Conservation (phyloP, 345 rosid genomes). For the Adansonia digitata region DNA sequence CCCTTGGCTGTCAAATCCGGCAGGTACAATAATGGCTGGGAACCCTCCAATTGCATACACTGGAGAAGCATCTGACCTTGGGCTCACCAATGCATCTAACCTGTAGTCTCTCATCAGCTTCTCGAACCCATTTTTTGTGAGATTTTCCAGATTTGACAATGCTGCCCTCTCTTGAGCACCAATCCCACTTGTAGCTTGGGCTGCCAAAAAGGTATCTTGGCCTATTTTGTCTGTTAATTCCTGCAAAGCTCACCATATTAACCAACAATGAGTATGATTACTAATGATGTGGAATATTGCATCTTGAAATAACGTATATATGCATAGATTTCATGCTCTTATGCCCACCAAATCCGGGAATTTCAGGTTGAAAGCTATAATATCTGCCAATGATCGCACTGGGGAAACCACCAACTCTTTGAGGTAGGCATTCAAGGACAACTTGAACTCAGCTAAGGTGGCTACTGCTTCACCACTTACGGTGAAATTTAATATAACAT, state of each 20-base stretch:
- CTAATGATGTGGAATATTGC: not conserved
- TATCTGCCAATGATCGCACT: conserved; percentile 53
- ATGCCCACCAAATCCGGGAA: conserved; percentile 35
- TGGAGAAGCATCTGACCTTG: conserved; percentile 4
- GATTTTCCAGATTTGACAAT: conserved; percentile 19
- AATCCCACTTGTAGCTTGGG: conserved; percentile 40
- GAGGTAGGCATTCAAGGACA: conserved; percentile 45
- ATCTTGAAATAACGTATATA: too few relatives aligned
- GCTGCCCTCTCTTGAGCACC: conserved; percentile 27
- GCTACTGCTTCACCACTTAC: conserved; percentile 36
- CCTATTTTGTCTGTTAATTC: conserved; percentile 46
- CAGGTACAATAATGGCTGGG: conserved; percentile 67
- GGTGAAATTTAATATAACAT: conserved; percentile 11
- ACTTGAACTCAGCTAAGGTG: conserved; percentile 50
- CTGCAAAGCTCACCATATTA: conserved; percentile 23
- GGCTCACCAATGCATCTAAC: conserved; percentile 53
- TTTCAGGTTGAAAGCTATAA: conserved; percentile 47
- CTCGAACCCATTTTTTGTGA: conserved; percentile 45
- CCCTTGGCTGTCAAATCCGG: conserved; percentile 46
- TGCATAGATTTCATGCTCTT: not conserved
- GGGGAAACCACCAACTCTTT: conserved; percentile 39
- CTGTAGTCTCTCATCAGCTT: conserved; percentile 42
- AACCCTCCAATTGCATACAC: conserved; percentile 64
- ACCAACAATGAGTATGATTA: not conserved
- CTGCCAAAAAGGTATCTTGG: conserved; percentile 37